Evolutionary conservation across 306 rosid genomes (phyloP).

Genomic region (Albizia julibrissin): DNA sequence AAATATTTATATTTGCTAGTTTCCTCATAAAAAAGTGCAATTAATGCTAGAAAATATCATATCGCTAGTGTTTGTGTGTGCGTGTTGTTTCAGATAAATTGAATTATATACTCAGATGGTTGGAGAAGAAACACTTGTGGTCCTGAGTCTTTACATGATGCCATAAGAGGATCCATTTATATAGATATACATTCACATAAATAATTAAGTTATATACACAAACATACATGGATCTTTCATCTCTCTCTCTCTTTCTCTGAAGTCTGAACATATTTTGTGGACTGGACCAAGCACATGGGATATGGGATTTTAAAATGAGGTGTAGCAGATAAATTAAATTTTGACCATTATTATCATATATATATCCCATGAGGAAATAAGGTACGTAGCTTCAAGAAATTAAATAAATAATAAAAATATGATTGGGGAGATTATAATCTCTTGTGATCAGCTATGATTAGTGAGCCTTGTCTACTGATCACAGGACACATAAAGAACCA

Average conservation of each 20-base stretch:
- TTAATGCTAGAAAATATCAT: not conserved
- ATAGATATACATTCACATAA: not conserved
- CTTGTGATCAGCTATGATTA: constrained; percentile 61
- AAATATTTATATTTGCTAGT: not conserved
- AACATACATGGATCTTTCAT: not conserved
- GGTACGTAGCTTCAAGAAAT: constrained; percentile 2
- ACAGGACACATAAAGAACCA: constrained; percentile 53
- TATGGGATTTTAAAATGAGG: constrained; percentile 34
- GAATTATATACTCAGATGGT: constrained; percentile 27
- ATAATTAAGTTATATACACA: not conserved
- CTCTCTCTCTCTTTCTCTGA: not conserved
- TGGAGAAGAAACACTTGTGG: constrained; percentile 30
- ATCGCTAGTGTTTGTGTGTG: not conserved
- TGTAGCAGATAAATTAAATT: constrained; percentile 47
- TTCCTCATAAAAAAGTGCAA: not conserved
- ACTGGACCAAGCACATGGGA: constrained; percentile 75
- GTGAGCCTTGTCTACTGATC: constrained; percentile 52
- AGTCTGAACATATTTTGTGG: constrained; percentile 13
- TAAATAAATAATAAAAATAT: constrained; percentile 33
- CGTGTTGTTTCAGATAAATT: not conserved
- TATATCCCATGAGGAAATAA: constrained; percentile 31
- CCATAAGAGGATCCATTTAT: constrained; percentile 25
- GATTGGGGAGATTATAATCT: constrained; percentile 68
- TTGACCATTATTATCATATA: constrained; percentile 13
- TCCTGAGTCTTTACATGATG: constrained; percentile 27